Evolutionary conservation across 108 stramenopile species (phyloP).

Genomic region (Chaetoceros tenuissimus): DNA sequence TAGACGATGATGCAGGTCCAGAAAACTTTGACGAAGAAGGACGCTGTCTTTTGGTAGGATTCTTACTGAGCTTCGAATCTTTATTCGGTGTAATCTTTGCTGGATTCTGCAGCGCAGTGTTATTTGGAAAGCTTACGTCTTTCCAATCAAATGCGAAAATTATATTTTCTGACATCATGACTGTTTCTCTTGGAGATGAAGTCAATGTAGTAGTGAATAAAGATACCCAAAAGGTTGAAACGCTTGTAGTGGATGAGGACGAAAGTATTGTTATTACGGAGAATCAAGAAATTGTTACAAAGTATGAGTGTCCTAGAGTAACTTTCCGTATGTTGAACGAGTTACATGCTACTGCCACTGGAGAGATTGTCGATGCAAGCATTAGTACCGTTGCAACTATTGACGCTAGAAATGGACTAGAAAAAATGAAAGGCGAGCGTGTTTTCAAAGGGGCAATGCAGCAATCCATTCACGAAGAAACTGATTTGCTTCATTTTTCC

Average conservation of each 20-base stretch:
- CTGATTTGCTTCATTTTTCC: too few species aligned
- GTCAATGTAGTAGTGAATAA: slow-evolving; percentile 1
- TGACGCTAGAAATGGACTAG: slow-evolving; percentile 28
- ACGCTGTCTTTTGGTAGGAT: slow-evolving; percentile 38
- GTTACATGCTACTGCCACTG: slow-evolving; percentile 45
- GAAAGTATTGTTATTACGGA: slow-evolving; percentile 11
- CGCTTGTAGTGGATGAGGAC: not conserved
- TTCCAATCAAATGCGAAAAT: slow-evolving; percentile 66
- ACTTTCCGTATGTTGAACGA: slow-evolving; percentile 71
- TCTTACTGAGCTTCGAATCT: slow-evolving; percentile 60
- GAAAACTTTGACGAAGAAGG: not conserved
- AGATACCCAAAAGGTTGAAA: not conserved
- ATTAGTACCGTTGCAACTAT: slow-evolving; percentile 64
- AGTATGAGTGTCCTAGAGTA: slow-evolving; percentile 62
- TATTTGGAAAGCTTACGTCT: slow-evolving; percentile 66
- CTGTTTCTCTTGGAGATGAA: not conserved
- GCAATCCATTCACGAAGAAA: too few species aligned
- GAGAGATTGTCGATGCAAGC: slow-evolving; percentile 71
- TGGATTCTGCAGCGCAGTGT: slow-evolving; percentile 66
- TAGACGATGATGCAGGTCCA: not conserved
- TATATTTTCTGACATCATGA: slow-evolving; percentile 59
- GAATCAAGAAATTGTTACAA: slow-evolving; percentile 17
- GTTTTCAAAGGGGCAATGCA: not conserved
- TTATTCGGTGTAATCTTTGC: slow-evolving; percentile 65
- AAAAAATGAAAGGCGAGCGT: not conserved